A percentile compares a stretch with the other conserved stretches of the same genome.
Evolutionary conservation across 176 grass and related monocot genomes (phyloP).

Genomic region (Pontederia crassipes): DNA sequence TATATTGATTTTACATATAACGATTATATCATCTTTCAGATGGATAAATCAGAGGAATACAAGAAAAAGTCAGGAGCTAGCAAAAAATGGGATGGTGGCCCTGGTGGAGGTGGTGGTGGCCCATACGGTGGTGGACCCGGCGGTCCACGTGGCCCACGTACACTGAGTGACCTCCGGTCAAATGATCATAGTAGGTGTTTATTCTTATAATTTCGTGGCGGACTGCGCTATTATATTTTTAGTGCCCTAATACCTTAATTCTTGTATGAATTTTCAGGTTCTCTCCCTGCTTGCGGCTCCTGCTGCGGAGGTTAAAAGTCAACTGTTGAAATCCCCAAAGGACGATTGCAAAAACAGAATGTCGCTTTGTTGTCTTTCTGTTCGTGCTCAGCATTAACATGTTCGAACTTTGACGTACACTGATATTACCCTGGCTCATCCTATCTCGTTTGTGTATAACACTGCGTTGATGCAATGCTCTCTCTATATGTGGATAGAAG

Average conservation of each 20-base stretch:
- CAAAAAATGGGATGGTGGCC: slow-evolving; percentile 98
- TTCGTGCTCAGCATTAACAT: no score
- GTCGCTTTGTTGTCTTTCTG: no score
- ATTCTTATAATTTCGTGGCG: not conserved
- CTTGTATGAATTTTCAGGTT: slow-evolving; percentile 46
- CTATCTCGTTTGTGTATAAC: no score
- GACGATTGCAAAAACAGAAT: no score
- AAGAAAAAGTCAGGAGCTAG: slow-evolving; percentile 64
- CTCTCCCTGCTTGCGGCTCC: slow-evolving; percentile 90
- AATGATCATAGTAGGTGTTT: slow-evolving; percentile 68
- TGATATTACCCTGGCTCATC: no score
- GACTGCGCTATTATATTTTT: not conserved
- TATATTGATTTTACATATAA: not conserved
- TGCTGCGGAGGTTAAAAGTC: slow-evolving; percentile 46
- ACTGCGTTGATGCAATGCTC: no score
- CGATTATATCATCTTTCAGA: slow-evolving; percentile 19
- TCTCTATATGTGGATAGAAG: no score
- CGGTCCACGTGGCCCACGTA: slow-evolving; percentile 49
- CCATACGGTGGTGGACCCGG: slow-evolving; percentile 49
- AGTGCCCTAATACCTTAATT: not conserved
- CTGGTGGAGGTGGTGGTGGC: slow-evolving; percentile 66
- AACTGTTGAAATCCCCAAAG: no score
- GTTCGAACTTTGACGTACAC: no score
- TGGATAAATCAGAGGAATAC: slow-evolving; percentile 70
- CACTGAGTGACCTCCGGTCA: slow-evolving; percentile 52